Base-by-base conservation (phyloP, 2,329 filamentous ascomycete species). In the Lomentospora prolificans region DNA sequence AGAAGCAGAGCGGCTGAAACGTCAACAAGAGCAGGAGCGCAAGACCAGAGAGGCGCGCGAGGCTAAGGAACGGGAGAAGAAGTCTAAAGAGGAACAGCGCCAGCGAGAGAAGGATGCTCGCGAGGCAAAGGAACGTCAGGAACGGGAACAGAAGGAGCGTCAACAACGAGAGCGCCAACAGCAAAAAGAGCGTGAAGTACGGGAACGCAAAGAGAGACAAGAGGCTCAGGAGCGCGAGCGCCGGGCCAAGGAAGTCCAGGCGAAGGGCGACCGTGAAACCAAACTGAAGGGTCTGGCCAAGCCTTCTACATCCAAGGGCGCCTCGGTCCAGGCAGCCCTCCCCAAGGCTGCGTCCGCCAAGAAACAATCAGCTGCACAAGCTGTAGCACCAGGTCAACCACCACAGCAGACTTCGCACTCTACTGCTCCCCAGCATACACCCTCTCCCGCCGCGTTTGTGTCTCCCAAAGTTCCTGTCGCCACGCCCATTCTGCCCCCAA, bases 11-110 rank as follows among this genome's bases (percentile, higher is more conserved):
- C 88, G 87, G 65, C 81, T 86, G 66, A 85, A 85, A 59, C 84
- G 88, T 51, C 75, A 87, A 56, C 86, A 90, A 64, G 90, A 96
- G 65, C 90, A 95, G 67, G 92, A 97, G 68, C 85, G 89, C 57
- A 96, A 91, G 69, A 81, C 82, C 52, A 58, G 52, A 24, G 59
- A 60, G 36, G 67, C 67, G n/a, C 87, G 75, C 30, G 78, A 80
- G 58, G 70, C 71, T 52, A 79, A 75, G 61, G 76, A 79, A 62
- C 87, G 82, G 63, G 90, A 96, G 72, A 94, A 90, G 73, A 92
- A 86, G 71, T 82, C 84, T 59, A 91, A 87, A 69, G 90, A 90
- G 64, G 91, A 92, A 65, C 85, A 89, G 62, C 84, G 87, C 25
- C 82, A 87, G 63, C 87, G 80, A 64, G 91, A 96, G 63, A 89